Percentiles rank a stretch among this genome's conserved stretches.
phyloP scores from a whole-genome alignment of 306 rosid species.

The Abrus pulchellus region DNA sequence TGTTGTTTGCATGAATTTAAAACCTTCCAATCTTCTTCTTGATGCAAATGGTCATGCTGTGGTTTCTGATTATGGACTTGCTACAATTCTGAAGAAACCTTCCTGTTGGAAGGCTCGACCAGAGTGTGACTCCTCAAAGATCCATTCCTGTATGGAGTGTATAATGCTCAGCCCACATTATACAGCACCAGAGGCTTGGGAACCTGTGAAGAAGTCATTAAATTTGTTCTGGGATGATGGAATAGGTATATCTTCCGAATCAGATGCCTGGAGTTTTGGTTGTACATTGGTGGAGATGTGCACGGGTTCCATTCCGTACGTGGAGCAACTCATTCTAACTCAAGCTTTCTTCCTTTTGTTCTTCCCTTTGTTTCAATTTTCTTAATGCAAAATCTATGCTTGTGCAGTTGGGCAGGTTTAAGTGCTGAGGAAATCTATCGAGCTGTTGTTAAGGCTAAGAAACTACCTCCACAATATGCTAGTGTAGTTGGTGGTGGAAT shows the following conservation, averaged over 20 bases:
- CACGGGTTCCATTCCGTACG: constrained; percentile 99
- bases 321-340: constrained; percentile 60
- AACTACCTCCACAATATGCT: constrained; percentile 95
- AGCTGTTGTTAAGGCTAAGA: constrained; percentile 84
- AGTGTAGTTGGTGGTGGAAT: constrained; percentile 99
- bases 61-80: constrained; percentile 98
- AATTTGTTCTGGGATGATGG: constrained; percentile 97
- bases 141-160: constrained; percentile 98
- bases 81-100: constrained; percentile 92
- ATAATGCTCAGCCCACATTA: constrained; percentile 98
- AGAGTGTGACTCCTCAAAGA: constrained; percentile 81
- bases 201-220: constrained; percentile 89
- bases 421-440: constrained; percentile 92
- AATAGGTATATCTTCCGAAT: constrained; percentile 93
- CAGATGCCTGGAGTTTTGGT: constrained; percentile 99
- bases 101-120: constrained; percentile 86
- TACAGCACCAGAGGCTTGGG: constrained; percentile 99
- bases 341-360: constrained; percentile 45
- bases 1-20: constrained; percentile 94
- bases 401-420: constrained; percentile 96
- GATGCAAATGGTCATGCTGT: constrained; percentile 88
- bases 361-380: constrained; percentile 42
- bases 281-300: constrained; percentile 99
- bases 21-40: constrained; percentile 97
- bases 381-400: constrained; percentile 48